Evolutionary conservation across 805 yeast genomes (phyloP).

Genomic region (Komagataella ulmi): DNA sequence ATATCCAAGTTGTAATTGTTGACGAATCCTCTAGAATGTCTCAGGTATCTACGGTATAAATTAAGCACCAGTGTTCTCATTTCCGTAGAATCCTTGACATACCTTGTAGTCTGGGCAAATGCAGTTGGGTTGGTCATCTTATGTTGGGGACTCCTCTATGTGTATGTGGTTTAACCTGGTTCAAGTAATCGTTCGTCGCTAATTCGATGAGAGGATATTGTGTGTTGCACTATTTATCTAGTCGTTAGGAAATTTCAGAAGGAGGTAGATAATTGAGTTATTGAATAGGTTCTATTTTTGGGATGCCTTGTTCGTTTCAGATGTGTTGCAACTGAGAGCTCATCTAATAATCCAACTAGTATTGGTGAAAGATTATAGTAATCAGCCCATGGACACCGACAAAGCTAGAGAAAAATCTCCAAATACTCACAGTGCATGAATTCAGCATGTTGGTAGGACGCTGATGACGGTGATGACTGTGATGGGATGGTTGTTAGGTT

Average conservation of each 20-base stretch:
- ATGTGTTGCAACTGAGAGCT: too few relatives aligned
- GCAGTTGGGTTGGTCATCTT: slow-evolving; percentile 60
- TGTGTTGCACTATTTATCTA: background rate
- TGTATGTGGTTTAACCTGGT: background rate
- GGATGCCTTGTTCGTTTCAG: too few relatives aligned
- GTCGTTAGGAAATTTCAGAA: background rate
- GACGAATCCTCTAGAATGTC: slow-evolving; percentile 34
- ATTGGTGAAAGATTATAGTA: too few relatives aligned
- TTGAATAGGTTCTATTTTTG: too few relatives aligned
- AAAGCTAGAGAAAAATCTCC: too few relatives aligned
- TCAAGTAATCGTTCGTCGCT: background rate
- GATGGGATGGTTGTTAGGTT: too few relatives aligned
- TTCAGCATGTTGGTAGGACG: too few relatives aligned
- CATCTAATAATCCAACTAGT: too few relatives aligned
- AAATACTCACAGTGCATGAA: too few relatives aligned
- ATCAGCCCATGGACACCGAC: too few relatives aligned
- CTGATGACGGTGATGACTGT: too few relatives aligned
- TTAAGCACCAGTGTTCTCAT: slow-evolving; percentile 51
- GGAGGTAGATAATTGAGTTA: background rate
- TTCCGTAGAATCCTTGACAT: slow-evolving; percentile 46
- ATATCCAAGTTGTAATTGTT: slow-evolving; percentile 61
- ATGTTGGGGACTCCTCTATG: background rate
- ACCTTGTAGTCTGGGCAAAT: slow-evolving; percentile 70
- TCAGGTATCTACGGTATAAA: slow-evolving; percentile 62
- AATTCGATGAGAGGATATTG: background rate